A percentile compares a stretch with the other conserved stretches of the same genome.
Conservation (phyloP, 129 eudicot genomes). For the Lonicera japonica region DNA sequence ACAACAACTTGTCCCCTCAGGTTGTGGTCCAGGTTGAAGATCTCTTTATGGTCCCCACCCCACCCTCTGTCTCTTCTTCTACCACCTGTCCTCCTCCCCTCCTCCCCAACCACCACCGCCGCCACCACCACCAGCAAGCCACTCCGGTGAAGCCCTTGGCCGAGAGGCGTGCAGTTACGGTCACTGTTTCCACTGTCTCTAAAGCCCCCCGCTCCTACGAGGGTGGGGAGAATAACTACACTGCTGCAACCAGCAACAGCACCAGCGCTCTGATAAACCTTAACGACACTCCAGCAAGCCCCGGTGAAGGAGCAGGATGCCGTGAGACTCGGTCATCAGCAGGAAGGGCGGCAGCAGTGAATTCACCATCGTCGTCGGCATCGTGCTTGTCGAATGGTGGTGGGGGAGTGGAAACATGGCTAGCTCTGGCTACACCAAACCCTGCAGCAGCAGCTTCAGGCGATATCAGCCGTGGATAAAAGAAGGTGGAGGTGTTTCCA, state of each 20-base stretch:
- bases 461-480: constrained; percentile 23
- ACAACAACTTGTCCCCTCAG: constrained; percentile 25
- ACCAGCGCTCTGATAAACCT: constrained; percentile 33
- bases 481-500: no score
- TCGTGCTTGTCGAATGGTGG: constrained; percentile 22
- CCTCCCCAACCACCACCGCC: no score
- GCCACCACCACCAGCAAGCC: constrained; percentile 29
- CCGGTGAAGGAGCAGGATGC: not conserved
- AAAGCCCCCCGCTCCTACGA: not conserved
- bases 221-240: constrained; percentile 9
- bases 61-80: constrained; percentile 88
- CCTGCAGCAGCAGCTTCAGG: constrained; percentile 15
- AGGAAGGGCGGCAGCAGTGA: not conserved
- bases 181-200: constrained; percentile 29
- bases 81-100: constrained; percentile 33
- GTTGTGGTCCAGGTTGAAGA: constrained; percentile 58
- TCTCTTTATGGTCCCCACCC: constrained; percentile 68
- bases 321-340: constrained; percentile 2
- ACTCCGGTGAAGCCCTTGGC: constrained; percentile 62
- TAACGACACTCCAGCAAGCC: constrained; percentile 18
- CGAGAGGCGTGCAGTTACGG: constrained; percentile 50
- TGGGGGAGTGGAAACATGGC: constrained; percentile 19
- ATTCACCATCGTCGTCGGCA: constrained; percentile 17
- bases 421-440: constrained; percentile 30
- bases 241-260: constrained; percentile 13